Conservation (phyloP, 345 rosid genomes). For the Mercurialis annua region DNA sequence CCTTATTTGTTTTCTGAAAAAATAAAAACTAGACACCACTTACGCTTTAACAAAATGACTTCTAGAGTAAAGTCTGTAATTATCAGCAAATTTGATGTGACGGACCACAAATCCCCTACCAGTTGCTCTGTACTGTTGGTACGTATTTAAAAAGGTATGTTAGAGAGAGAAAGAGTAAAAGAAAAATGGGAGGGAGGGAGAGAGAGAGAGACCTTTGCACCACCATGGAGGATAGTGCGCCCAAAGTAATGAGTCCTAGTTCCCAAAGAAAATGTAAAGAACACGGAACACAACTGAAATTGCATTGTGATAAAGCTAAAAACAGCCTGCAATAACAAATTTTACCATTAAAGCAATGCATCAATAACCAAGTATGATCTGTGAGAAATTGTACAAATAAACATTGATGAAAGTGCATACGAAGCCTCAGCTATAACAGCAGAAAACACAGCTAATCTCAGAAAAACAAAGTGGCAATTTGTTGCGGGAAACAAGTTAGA, state of each 20-base stretch:
- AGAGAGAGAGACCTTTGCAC: conserved; percentile 68
- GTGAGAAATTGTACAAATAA: neutral
- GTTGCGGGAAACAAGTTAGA: neutral
- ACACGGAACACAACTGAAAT: conserved; percentile 92
- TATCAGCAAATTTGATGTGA: conserved; percentile 95
- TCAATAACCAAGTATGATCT: neutral
- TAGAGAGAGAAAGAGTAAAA: neutral
- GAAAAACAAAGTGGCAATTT: neutral
- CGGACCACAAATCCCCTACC: conserved; percentile 98
- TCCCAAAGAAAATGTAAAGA: conserved; percentile 97
- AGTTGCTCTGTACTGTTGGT: conserved; percentile 88
- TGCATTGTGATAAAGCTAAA: conserved; percentile 97
- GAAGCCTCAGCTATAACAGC: neutral
- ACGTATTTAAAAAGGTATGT: conserved; percentile 21
- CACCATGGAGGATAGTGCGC: conserved; percentile 99
- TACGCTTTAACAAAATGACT: conserved; percentile 99
- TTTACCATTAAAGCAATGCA: neutral
- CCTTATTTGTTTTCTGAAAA: conserved; percentile 21
- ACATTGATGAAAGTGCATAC: neutral
- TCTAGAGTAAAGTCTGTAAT: conserved; percentile 94
- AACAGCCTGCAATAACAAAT: conserved; percentile 62
- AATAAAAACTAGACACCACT: conserved; percentile 24
- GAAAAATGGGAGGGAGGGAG: conserved; percentile 7
- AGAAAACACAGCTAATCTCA: neutral
- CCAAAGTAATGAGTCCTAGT: conserved; percentile 99